These are phyloP conservation scores for Citrus hindsii DNA, from an alignment of 345 rosid genomes.

Conservation along the genomic window DNA sequence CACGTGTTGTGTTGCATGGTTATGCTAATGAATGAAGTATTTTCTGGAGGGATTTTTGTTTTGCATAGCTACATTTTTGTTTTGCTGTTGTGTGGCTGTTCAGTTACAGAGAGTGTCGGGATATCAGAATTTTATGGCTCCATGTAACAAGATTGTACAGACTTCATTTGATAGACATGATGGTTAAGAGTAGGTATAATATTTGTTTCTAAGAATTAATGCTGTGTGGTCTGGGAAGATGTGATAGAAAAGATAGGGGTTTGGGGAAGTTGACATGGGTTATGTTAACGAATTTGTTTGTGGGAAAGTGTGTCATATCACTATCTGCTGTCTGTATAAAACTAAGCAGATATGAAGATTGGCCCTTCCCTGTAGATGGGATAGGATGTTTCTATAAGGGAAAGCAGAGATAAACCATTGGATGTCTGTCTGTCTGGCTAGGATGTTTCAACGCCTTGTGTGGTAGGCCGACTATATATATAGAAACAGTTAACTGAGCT, in stretches of 20 bases:
- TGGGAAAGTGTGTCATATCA: neutral
- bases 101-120: neutral
- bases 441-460: neutral
- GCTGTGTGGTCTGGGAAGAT: neutral
- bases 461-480: neutral
- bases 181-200: neutral
- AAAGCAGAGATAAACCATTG: neutral
- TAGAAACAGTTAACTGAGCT: neutral
- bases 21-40: neutral
- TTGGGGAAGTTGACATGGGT: neutral
- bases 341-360: neutral
- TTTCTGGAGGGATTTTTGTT: neutral
- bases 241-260: neutral
- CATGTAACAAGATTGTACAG: neutral
- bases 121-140: no score
- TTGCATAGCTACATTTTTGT: neutral
- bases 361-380: neutral
- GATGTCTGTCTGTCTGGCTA: neutral
- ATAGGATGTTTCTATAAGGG: neutral
- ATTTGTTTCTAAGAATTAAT: neutral
- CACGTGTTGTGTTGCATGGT: neutral
- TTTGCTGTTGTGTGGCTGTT: neutral
- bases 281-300: neutral
- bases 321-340: neutral
- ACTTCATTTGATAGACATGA: neutral